Evolutionary conservation across 2,329 filamentous ascomycete species (phyloP).

Genomic region (Phaeophleospora eucalypticola): DNA sequence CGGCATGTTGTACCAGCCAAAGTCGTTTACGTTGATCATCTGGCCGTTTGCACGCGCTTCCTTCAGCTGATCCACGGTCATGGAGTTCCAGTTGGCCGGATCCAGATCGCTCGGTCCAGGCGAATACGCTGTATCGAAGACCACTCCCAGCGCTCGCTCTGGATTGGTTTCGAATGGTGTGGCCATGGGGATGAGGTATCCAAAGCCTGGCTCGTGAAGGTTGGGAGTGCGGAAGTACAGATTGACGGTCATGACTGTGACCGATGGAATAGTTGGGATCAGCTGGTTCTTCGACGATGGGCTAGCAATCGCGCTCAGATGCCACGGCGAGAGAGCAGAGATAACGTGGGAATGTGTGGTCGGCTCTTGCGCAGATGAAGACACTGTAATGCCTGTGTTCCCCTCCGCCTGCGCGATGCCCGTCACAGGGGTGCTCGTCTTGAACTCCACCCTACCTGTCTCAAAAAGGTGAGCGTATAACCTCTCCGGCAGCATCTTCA

Average conservation of each 20-base stretch:
- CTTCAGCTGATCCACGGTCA: constrained; percentile 22
- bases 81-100: constrained; percentile 21
- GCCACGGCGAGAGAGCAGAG: constrained; percentile 54
- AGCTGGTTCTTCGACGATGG: constrained; percentile 46
- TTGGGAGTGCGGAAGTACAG: constrained; percentile 69
- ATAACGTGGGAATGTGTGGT: constrained; percentile 53
- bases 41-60: constrained; percentile 21
- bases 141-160: constrained; percentile 79
- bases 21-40: constrained; percentile 33
- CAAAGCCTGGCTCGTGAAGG: constrained; percentile 71
- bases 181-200: constrained; percentile 82
- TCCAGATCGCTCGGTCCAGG: constrained; percentile 25
- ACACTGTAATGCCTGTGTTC: constrained; percentile 31
- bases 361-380: constrained; percentile 22
- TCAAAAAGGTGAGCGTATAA: constrained; percentile 36
- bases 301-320: constrained; percentile 26
- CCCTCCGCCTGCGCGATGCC: constrained; percentile 37
- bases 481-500: constrained; percentile 37
- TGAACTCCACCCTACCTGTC: constrained; percentile 39
- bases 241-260: constrained; percentile 89
- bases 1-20: constrained; percentile 33
- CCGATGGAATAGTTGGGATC: constrained; percentile 48
- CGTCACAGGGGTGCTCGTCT: constrained; percentile 42
- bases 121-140: constrained; percentile 72
- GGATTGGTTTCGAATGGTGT: constrained; percentile 69